Evolutionary conservation across 257 asterid genomes (phyloP).

Genomic region (Fraxinus cuspidata): DNA sequence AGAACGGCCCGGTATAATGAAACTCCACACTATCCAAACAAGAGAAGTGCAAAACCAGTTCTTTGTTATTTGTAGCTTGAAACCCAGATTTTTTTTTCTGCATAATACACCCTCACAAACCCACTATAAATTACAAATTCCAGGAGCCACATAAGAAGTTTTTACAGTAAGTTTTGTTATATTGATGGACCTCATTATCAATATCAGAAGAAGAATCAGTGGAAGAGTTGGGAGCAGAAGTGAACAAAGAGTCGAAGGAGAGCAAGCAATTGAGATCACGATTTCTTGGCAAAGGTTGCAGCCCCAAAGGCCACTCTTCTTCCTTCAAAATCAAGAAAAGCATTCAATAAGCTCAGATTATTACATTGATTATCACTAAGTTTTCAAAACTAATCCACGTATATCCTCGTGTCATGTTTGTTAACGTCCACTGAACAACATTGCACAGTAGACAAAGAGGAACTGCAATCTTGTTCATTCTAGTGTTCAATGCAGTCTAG

Average conservation of each 20-base stretch:
- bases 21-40: no score
- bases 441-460: no score
- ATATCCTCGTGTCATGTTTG: no score
- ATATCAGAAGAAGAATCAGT: slow-evolving; percentile 66
- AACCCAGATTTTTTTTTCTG: neutral
- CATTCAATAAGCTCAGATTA: neutral
- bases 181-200: slow-evolving; percentile 57
- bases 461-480: no score
- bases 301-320: slow-evolving; percentile 80
- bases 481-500: no score
- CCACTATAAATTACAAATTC: neutral
- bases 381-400: no score
- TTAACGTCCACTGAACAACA: no score
- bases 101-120: neutral
- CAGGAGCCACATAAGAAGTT: neutral
- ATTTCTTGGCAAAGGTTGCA: slow-evolving; percentile 51
- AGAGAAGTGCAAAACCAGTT: no score
- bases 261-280: slow-evolving; percentile 53
- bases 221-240: slow-evolving; percentile 52
- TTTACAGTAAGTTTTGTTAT: no score
- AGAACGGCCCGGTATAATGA: no score
- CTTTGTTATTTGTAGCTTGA: neutral
- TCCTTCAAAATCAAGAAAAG: slow-evolving; percentile 38
- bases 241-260: slow-evolving; percentile 61
- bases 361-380: no score